Evolutionary conservation across 2,329 filamentous ascomycete genomes (phyloP).

Genomic region (Xylariaceae sp.): DNA sequence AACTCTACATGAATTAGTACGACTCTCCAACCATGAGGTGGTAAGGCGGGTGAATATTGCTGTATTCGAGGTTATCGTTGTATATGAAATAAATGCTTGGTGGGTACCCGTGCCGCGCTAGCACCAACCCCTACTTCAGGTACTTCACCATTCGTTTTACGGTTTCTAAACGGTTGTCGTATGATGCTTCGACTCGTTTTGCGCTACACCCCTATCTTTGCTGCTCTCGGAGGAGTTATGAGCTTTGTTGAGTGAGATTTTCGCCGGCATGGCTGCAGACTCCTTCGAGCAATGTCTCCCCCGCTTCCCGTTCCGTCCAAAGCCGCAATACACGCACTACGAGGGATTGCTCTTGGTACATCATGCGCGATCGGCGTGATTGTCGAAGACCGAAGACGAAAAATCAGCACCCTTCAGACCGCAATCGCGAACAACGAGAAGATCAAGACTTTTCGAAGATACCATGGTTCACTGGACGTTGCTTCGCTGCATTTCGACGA

Average conservation of each 20-base stretch:
- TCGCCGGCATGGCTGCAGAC: constrained; percentile 3
- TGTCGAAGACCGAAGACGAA: constrained; percentile 52
- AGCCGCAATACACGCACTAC: constrained; percentile 51
- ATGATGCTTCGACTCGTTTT: not conserved
- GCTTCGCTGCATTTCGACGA: constrained; percentile 12
- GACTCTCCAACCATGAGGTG: no score
- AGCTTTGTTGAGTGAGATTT: not conserved
- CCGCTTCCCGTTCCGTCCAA: constrained; percentile 49
- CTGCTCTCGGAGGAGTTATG: no score
- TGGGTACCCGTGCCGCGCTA: no score
- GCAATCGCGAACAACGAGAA: not conserved
- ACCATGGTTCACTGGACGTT: constrained; percentile 19
- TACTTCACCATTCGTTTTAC: no score
- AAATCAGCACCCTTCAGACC: constrained; percentile 32
- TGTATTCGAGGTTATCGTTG: no score
- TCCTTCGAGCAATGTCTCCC: constrained; percentile 35
- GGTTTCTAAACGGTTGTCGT: no score
- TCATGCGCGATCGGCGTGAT: constrained; percentile 53
- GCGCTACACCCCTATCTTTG: not conserved
- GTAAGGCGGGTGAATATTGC: no score
- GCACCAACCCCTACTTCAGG: no score
- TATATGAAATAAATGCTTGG: no score
- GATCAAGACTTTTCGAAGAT: constrained; percentile 6
- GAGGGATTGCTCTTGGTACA: constrained; percentile 51
- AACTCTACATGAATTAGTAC: no score